A percentile compares a stretch with the other conserved stretches of the same genome.
Evolutionary conservation across 202 grass and related monocot genomes (phyloP).

Genomic region (Bolboschoenoplectus hybrid): DNA sequence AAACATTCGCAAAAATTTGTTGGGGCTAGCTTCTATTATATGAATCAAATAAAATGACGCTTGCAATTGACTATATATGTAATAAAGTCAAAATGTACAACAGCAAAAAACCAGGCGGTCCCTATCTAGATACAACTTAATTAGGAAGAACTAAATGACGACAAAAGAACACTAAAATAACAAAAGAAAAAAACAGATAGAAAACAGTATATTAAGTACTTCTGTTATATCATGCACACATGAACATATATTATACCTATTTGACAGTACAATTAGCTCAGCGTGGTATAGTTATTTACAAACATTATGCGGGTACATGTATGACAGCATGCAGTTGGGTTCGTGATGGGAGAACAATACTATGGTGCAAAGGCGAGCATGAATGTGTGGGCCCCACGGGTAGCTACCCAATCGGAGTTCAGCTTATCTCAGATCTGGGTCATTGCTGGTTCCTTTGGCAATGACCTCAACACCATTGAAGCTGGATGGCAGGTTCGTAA

Average conservation of each 20-base stretch:
- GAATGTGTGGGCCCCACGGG: constrained; percentile 79
- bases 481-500: constrained; percentile 72
- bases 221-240: neutral
- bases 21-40: neutral
- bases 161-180: neutral
- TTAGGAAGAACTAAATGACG: neutral
- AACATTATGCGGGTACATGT: neutral
- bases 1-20: neutral
- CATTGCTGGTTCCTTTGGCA: constrained; percentile 77
- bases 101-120: neutral
- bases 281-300: neutral
- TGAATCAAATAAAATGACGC: neutral
- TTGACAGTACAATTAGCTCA: neutral
- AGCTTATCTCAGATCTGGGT: constrained; percentile 93
- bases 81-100: constrained; percentile 1
- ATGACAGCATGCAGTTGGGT: constrained; percentile 77
- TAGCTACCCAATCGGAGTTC: constrained; percentile 73
- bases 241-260: neutral
- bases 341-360: constrained; percentile 77
- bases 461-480: constrained; percentile 94
- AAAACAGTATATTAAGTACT: neutral
- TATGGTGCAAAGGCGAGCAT: constrained; percentile 88
- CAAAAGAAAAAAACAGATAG: neutral
- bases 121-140: neutral
- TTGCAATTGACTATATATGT: neutral